Evolutionary conservation across 306 rosid genomes (phyloP), one percentile per base, ranked within the genome.

Genomic region (Dryas alaskensis): DNA sequence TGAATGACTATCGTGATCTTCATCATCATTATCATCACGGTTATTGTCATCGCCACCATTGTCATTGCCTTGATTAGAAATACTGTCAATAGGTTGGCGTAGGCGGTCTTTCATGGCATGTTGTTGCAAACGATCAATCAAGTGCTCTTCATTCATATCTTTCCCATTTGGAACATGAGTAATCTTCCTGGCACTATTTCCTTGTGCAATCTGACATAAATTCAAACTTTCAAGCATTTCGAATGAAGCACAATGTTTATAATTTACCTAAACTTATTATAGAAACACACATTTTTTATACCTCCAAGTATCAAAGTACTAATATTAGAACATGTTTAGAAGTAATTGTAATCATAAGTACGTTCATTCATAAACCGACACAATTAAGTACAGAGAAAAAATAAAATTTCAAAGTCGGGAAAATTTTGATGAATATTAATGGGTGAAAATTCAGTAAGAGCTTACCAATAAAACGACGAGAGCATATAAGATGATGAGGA

Each of bases 161-260:
- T 60, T 69, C 46, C 55, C 81, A 52, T 79, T 48, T 74, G 55
- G 63, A 14, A 7, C 16, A 10, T 14, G 27, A 8, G 10, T 50
- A 49, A 84, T 74, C 85, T 69, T 83, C 84, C 89, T 79, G 46
- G 79, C 84, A 7, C 50, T 45, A 73, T 71, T 74, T 5, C 79
- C 81, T 49, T 82, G 47, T 19, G 72, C 70, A 63, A 57, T 66
- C 88, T 86, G 90, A 4, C 6, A 9, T 42, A 7, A 4, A 42
- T 52, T 69, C 50, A 70, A 40, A 16, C 17, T 53, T 27, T 39
- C 11, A 66, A 47, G 5, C 43, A 37, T 10, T 40, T 14, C 42
- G 49, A 5, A 69, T 50, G 10, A 53, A n/a, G 42, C 11, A 10
- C 53, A 39, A 69, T 27, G 31, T 27, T 27, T 27, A 27, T 27